These are phyloP conservation scores for Mycena galericulata DNA, from an alignment of 768 basidiomycete genomes.

Conservation along the genomic window DNA sequence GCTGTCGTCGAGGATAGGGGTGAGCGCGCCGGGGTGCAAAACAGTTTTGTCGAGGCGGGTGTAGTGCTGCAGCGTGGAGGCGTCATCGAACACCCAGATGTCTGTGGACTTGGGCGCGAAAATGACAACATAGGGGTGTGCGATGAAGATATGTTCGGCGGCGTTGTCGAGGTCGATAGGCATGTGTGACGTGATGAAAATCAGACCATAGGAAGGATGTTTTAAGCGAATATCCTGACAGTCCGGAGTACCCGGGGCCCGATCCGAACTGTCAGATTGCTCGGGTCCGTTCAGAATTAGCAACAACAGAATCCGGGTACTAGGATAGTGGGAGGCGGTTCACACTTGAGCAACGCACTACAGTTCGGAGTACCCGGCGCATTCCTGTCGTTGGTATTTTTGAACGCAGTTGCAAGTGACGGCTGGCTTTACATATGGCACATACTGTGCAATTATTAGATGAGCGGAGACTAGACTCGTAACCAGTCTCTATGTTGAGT, in stretches of 20 bases:
- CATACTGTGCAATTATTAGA: too few relatives aligned
- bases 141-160: slow-evolving; percentile 4
- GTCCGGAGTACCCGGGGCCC: background rate
- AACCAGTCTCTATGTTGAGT: too few relatives aligned
- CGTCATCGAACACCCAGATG: slow-evolving; percentile 17
- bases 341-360: too few relatives aligned
- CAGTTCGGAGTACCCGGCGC: too few relatives aligned
- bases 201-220: slow-evolving; percentile 2
- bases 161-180: slow-evolving; percentile 12
- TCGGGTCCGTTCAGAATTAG: too few relatives aligned
- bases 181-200: slow-evolving; percentile 1
- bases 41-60: slow-evolving; percentile 13
- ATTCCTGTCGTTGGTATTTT: too few relatives aligned
- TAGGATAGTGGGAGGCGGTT: too few relatives aligned
- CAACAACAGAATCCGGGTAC: too few relatives aligned
- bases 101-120: slow-evolving; percentile 11
- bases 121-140: slow-evolving; percentile 16
- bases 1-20: slow-evolving; percentile 18
- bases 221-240: background rate
- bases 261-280: too few relatives aligned
- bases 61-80: too few relatives aligned
- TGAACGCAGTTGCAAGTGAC: background rate
- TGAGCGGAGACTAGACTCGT: too few relatives aligned
- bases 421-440: too few relatives aligned
- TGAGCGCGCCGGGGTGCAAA: slow-evolving; percentile 11